A percentile compares a stretch with the other conserved stretches of the same genome.
Evolutionary conservation across 768 basidiomycete genomes (phyloP).

Genomic region (Macrolepiota dolichaula): DNA sequence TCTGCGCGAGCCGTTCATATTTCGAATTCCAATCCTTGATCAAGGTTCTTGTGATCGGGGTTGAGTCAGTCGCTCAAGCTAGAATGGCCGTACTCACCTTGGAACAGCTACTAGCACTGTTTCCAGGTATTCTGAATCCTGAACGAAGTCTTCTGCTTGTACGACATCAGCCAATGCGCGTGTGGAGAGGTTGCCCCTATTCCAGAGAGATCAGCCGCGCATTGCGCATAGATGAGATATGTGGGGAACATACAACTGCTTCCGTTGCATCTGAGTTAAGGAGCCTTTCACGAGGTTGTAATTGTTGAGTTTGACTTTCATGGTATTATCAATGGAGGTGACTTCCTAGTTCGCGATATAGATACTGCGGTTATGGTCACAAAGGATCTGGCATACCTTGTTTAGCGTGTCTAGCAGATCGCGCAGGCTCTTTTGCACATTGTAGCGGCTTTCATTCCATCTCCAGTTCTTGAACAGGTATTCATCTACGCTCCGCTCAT

Average conservation of each 20-base stretch:
- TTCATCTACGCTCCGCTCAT: constrained; percentile 75
- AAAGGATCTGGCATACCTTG: constrained; percentile 52
- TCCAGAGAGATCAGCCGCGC: constrained; percentile 11
- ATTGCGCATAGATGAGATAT: not conserved
- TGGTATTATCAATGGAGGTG: constrained; percentile 88
- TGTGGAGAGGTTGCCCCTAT: constrained; percentile 83
- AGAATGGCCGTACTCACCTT: constrained; percentile 52
- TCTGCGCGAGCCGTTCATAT: constrained; percentile 83
- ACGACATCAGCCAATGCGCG: constrained; percentile 85
- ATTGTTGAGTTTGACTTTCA: constrained; percentile 87
- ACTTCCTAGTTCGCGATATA: constrained; percentile 64
- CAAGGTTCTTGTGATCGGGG: constrained; percentile 51
- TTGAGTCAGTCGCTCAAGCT: constrained; percentile 21
- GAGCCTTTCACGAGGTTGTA: constrained; percentile 96
- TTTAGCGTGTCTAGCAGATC: constrained; percentile 84
- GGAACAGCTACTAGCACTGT: constrained; percentile 92
- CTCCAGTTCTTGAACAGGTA: constrained; percentile 82
- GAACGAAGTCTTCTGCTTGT: constrained; percentile 73
- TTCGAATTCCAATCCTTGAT: constrained; percentile 86
- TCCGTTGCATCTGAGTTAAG: constrained; percentile 88
- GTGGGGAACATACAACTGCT: constrained; percentile 66
- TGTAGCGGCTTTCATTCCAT: constrained; percentile 94
- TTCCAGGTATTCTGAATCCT: constrained; percentile 92
- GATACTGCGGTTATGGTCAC: not conserved
- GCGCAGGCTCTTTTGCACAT: constrained; percentile 71